Conservation (phyloP, 345 rosid genomes). For the Syzygium aqueum region DNA sequence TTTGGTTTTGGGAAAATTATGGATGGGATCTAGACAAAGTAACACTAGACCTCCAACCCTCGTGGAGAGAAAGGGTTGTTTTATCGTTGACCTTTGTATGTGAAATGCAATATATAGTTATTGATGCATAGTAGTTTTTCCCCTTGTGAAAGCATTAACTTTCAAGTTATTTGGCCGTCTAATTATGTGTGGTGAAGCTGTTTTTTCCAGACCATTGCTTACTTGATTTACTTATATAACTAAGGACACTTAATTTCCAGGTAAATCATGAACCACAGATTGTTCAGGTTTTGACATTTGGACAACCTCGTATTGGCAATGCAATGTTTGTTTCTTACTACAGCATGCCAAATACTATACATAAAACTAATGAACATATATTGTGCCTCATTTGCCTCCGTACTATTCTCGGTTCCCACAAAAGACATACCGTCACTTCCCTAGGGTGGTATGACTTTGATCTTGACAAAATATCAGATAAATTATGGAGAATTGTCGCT, state of each 20-base stretch:
- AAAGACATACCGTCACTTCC: too few species aligned
- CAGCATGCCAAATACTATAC: neutral
- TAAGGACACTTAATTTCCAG: neutral
- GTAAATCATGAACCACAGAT: neutral
- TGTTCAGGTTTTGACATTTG: neutral
- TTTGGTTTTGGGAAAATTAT: too few species aligned
- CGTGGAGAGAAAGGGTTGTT: neutral
- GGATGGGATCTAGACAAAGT: too few species aligned
- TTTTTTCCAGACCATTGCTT: neutral
- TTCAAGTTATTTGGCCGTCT: neutral
- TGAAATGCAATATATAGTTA: neutral
- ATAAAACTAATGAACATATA: neutral
- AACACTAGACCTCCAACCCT: neutral
- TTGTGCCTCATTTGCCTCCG: neutral
- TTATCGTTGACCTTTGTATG: neutral
- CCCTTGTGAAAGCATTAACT: neutral
- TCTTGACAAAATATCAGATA: neutral
- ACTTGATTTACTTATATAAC: neutral
- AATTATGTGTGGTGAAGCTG: too few species aligned
- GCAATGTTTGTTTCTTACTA: neutral
- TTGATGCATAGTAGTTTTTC: neutral
- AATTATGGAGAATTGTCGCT: neutral
- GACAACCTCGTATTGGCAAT: neutral
- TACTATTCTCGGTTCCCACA: neutral
- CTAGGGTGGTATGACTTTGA: too few species aligned